Percentiles rank a stretch among this genome's conserved stretches.
Conservation (phyloP, 2,329 filamentous ascomycete species). For the Ophiostoma ulmi region DNA sequence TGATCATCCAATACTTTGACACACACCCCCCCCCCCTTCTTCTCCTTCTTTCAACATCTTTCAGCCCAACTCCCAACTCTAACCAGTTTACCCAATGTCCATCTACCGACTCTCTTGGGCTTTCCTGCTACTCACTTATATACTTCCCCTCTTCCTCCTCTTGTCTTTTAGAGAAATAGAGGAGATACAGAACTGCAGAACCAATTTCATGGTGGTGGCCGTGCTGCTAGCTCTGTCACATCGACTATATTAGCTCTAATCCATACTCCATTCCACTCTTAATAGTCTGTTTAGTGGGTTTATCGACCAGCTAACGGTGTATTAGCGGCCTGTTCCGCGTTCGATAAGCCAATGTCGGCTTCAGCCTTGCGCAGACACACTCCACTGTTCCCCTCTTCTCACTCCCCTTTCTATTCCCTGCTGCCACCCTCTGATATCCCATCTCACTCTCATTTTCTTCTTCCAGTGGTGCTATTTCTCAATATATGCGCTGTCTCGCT, state of each 20-base stretch:
- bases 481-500: too few species aligned
- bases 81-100: background rate
- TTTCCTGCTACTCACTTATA: background rate
- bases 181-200: background rate
- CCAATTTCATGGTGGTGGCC: background rate
- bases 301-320: background rate
- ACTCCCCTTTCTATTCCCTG: background rate
- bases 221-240: background rate
- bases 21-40: too few species aligned
- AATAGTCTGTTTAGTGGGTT: conserved; percentile 1
- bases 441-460: background rate
- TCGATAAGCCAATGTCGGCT: background rate
- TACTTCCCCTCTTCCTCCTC: too few species aligned
- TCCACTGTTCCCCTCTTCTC: conserved; percentile 6
- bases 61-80: background rate
- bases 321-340: conserved; percentile 8
- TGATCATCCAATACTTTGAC: background rate
- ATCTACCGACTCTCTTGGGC: background rate
- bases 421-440: background rate
- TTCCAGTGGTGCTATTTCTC: background rate
- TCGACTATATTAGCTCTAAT: background rate
- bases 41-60: background rate
- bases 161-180: background rate
- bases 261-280: background rate
- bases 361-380: conserved; percentile 10